These are phyloP conservation scores for Silene conica DNA, from an alignment of 148 eudicot species.

Conservation along the genomic window DNA sequence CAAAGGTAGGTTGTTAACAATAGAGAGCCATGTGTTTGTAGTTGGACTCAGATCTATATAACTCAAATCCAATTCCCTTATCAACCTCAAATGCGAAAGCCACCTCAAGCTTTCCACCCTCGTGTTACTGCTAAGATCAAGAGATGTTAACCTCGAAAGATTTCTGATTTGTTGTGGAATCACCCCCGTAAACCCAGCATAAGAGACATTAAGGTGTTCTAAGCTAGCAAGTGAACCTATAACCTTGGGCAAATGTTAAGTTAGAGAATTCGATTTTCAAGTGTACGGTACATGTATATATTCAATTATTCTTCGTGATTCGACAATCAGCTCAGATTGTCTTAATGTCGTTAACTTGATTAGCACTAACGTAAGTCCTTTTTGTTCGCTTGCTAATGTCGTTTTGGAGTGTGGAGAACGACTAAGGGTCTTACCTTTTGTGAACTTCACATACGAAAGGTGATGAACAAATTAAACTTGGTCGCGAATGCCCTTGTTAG, in stretches of 20 bases:
- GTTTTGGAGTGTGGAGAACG: too few species aligned
- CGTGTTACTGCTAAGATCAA: neutral
- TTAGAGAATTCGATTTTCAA: too few species aligned
- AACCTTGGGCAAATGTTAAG: neutral
- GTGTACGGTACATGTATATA: too few species aligned
- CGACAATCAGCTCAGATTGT: too few species aligned
- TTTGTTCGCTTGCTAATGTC: too few species aligned
- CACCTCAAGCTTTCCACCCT: neutral
- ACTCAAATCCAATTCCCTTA: neutral
- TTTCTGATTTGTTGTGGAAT: slow-evolving; percentile 10
- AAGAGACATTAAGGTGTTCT: slow-evolving; percentile 11
- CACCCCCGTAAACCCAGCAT: slow-evolving; percentile 4
- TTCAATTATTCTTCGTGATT: too few species aligned
- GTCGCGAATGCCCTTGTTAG: too few species aligned
- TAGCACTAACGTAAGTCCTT: too few species aligned
- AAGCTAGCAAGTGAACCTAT: slow-evolving; percentile 12
- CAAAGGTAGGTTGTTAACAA: slow-evolving; percentile 16
- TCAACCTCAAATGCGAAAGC: neutral
- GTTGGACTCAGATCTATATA: neutral
- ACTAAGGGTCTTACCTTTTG: too few species aligned
- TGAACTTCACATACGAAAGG: too few species aligned
- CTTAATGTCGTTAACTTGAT: too few species aligned
- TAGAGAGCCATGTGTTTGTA: neutral
- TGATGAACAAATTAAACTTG: too few species aligned
- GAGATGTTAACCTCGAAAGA: slow-evolving; percentile 15